A percentile compares a stretch with the other conserved stretches of the same genome.
These are phyloP conservation scores for Trifolium fragiferum DNA, from an alignment of 306 rosid genomes.

Conservation along the genomic window DNA sequence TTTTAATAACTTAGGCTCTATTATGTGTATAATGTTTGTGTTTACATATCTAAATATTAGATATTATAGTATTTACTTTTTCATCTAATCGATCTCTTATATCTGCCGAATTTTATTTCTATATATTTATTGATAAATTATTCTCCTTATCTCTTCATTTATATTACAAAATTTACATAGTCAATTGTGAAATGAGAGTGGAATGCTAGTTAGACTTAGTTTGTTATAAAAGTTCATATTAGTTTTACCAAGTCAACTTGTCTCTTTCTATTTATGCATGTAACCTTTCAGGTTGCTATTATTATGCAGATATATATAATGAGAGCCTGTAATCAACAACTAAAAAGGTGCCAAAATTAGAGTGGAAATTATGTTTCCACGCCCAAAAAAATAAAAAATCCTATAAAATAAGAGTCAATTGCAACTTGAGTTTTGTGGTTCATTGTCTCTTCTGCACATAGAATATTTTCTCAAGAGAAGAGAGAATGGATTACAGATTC, in stretches of 20 bases:
- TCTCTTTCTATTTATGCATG: background rate
- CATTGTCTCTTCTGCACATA: conserved; percentile 17
- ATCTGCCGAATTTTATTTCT: background rate
- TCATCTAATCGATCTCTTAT: background rate
- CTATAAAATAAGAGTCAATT: background rate
- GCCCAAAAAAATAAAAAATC: background rate
- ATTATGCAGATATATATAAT: background rate
- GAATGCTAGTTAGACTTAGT: background rate
- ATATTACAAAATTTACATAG: background rate
- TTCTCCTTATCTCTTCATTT: background rate
- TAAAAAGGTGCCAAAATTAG: conserved; percentile 3
- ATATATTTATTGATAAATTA: too few species aligned
- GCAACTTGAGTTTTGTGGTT: background rate
- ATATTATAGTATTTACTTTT: too few species aligned
- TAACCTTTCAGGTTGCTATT: background rate
- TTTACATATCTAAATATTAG: too few species aligned
- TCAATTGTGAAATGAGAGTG: background rate
- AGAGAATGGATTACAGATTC: conserved; percentile 38
- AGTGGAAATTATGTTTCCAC: background rate
- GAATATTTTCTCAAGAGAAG: background rate
- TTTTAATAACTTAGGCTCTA: background rate
- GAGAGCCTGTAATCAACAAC: conserved; percentile 26
- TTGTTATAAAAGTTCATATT: too few species aligned
- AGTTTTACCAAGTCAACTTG: background rate
- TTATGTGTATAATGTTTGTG: too few species aligned